Conservation (phyloP, 768 basidiomycete genomes). For the Lentinula sp. region DNA sequence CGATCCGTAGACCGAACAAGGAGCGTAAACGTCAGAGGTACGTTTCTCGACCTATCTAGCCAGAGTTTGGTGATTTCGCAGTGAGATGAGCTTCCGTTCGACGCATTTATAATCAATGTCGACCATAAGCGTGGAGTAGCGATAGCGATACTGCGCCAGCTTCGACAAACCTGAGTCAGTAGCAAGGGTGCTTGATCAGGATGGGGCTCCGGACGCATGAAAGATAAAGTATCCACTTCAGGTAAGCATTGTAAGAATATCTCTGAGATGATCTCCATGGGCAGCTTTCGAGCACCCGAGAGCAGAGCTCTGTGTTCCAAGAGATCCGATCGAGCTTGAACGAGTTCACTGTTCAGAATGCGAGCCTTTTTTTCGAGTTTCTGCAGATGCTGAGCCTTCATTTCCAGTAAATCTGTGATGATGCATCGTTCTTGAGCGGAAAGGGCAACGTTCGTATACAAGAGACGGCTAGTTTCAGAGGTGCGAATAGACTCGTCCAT, state of each 20-base stretch:
- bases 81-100: neutral
- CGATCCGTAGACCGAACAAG: neutral
- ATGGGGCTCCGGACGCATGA: constrained; percentile 1
- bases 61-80: neutral
- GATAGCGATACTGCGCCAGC: constrained; percentile 35
- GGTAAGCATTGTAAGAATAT: constrained; percentile 24
- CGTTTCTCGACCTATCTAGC: neutral
- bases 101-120: neutral
- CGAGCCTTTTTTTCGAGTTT: neutral
- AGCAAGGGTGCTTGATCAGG: constrained; percentile 24
- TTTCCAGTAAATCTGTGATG: neutral
- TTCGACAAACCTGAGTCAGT: constrained; percentile 33
- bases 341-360: neutral
- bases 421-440: neutral
- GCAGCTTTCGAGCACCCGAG: neutral
- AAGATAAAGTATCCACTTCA: constrained; percentile 3
- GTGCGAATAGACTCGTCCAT: neutral
- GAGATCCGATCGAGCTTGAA: neutral
- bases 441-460: neutral
- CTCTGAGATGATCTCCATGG: constrained; percentile 22
- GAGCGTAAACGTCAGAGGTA: neutral
- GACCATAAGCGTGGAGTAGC: constrained; percentile 33
- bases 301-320: neutral
- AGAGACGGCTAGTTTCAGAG: neutral
- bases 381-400: neutral